Conservation (phyloP, 1,284 basidiomycete species). For the Trichosporon coremiiforme region DNA sequence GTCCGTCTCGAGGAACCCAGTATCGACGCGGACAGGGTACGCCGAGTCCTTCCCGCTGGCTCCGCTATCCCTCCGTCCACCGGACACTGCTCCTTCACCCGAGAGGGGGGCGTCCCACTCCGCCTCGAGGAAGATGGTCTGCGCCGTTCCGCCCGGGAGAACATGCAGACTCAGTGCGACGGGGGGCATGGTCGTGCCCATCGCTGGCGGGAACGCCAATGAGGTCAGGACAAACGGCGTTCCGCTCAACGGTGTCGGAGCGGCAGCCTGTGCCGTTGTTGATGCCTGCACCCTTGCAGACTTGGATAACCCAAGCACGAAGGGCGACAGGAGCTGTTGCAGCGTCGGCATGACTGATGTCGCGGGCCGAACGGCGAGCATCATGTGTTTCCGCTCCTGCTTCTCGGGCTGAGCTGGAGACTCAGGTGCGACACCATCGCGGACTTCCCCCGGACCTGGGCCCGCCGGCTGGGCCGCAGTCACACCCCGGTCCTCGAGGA, state of each 20-base stretch:
- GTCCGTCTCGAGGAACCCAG: background rate
- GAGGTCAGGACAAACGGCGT: conserved; percentile 39
- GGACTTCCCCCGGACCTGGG: background rate
- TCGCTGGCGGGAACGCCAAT: conserved; percentile 39
- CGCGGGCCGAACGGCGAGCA: conserved; percentile 42
- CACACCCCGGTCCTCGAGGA: conserved; percentile 44
- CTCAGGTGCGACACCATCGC: background rate
- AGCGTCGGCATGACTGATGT: conserved; percentile 41
- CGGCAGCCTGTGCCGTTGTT: conserved; percentile 40
- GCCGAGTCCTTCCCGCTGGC: background rate
- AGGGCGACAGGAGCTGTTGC: conserved; percentile 46
- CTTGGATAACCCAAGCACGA: conserved; percentile 51
- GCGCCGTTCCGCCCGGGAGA: conserved; percentile 37
- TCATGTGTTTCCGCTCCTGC: conserved; percentile 6
- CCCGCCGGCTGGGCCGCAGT: background rate
- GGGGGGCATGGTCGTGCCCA: conserved; percentile 26
- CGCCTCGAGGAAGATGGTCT: conserved; percentile 48
- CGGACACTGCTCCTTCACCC: conserved; percentile 8
- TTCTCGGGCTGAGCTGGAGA: background rate
- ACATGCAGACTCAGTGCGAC: conserved; percentile 41
- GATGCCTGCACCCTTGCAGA: conserved; percentile 45
- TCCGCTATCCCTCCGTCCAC: background rate
- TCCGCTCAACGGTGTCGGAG: conserved; percentile 44
- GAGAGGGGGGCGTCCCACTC: conserved; percentile 35
- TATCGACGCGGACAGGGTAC: conserved; percentile 7